Evolutionary conservation across 441 rosid species (phyloP).

Genomic region (Brassica hybrid): DNA sequence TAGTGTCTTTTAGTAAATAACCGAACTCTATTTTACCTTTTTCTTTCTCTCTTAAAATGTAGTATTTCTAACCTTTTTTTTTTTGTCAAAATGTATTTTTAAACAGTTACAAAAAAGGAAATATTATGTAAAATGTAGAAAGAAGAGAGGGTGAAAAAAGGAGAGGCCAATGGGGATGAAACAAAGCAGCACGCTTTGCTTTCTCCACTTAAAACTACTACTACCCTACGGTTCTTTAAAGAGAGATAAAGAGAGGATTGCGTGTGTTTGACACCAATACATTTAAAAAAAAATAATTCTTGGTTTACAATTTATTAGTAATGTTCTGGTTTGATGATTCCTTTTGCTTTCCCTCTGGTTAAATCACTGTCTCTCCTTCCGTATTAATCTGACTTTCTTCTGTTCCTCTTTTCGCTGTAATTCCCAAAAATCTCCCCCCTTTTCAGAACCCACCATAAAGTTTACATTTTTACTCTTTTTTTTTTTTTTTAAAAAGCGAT

Average conservation of each 20-base stretch:
- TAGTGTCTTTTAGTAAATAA: neutral
- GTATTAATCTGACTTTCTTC: conserved; percentile 11
- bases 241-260: conserved; percentile 44
- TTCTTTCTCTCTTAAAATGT: neutral
- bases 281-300: conserved; percentile 30
- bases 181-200: conserved; percentile 62
- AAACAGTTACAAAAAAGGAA: neutral
- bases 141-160: neutral
- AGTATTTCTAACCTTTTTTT: too few species aligned
- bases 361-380: conserved; percentile 13
- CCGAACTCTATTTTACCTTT: neutral
- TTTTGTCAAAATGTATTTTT: too few species aligned
- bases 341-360: neutral
- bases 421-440: conserved; percentile 13
- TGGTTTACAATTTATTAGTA: neutral
- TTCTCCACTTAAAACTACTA: conserved; percentile 55
- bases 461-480: neutral
- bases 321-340: neutral
- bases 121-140: neutral
- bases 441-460: conserved; percentile 27
- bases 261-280: conserved; percentile 52
- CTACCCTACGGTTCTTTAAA: conserved; percentile 48
- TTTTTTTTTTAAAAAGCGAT: too few species aligned
- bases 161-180: conserved; percentile 10
- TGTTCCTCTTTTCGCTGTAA: conserved; percentile 21